Percentiles rank a stretch among this genome's conserved stretches.
Evolutionary conservation across 169 alveolate genomes (phyloP).

Genomic region (Perkinsus chesapeaki): DNA sequence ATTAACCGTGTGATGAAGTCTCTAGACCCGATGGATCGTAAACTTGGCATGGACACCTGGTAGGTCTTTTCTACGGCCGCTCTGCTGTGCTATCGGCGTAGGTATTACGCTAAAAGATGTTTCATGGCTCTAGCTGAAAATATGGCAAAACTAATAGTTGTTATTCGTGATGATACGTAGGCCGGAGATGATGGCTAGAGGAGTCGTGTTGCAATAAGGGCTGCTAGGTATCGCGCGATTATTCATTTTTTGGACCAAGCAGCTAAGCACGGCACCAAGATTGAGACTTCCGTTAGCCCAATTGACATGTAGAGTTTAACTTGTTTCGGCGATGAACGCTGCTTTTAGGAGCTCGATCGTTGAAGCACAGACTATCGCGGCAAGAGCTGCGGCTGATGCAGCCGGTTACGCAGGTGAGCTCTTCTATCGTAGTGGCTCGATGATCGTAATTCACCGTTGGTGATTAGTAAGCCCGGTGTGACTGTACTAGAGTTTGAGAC

Average conservation of each 20-base stretch:
- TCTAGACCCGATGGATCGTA: slow-evolving; percentile 70
- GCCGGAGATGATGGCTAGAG: background rate
- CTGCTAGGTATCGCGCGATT: slow-evolving; percentile 17
- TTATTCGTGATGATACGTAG: slow-evolving; percentile 47
- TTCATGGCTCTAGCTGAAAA: slow-evolving; percentile 75
- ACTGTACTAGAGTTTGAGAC: background rate
- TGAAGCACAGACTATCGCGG: background rate
- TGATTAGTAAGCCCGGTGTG: background rate
- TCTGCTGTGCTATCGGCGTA: too few relatives aligned
- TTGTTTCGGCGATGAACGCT: background rate
- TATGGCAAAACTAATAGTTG: slow-evolving; percentile 72
- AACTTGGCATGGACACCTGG: slow-evolving; percentile 68
- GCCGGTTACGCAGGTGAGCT: background rate
- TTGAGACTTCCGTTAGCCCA: slow-evolving; percentile 52
- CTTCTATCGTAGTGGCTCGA: background rate
- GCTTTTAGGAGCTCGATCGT: background rate
- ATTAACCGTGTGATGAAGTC: slow-evolving; percentile 72
- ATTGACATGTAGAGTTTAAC: background rate
- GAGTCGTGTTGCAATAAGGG: background rate
- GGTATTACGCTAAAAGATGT: slow-evolving; percentile 80
- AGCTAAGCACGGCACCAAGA: slow-evolving; percentile 53
- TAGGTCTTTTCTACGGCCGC: background rate
- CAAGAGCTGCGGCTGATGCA: background rate
- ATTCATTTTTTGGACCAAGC: slow-evolving; percentile 65
- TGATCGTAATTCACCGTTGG: background rate